Evolutionary conservation across 2,329 filamentous ascomycete genomes (phyloP).

Genomic region (Cladophialophora chaetospira): DNA sequence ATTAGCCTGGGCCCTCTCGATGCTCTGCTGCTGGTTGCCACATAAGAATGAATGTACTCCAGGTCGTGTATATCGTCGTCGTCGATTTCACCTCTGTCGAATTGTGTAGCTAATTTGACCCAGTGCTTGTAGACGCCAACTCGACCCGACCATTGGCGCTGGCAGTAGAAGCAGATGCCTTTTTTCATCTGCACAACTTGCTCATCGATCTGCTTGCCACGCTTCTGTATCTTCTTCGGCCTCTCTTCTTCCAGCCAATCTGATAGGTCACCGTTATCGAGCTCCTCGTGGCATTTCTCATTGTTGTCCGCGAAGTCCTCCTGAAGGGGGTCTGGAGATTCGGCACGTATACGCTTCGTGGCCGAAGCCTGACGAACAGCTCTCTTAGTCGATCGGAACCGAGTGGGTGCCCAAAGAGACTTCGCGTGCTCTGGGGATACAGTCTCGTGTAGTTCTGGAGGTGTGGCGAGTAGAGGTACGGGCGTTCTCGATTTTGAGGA

Average conservation of each 20-base stretch:
- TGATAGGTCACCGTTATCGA: constrained; percentile 3
- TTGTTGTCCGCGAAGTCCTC: constrained; percentile 21
- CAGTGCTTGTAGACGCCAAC: constrained; percentile 26
- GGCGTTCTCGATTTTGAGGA: constrained; percentile 11
- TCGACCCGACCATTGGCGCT: constrained; percentile 17
- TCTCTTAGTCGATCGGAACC: constrained; percentile 3
- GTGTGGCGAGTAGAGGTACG: neutral
- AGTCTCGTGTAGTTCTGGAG: neutral
- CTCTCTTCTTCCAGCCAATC: constrained; percentile 8
- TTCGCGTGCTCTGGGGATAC: constrained; percentile 6
- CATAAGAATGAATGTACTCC: constrained; percentile 24
- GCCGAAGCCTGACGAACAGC: constrained; percentile 6
- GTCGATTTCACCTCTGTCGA: constrained; percentile 10
- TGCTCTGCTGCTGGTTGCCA: constrained; percentile 5
- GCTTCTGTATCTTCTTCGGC: neutral
- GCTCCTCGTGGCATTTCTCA: neutral
- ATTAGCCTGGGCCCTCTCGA: constrained; percentile 14
- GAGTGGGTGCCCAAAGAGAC: constrained; percentile 16
- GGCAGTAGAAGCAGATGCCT: constrained; percentile 30
- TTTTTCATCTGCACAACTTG: constrained; percentile 21
- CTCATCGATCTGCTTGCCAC: constrained; percentile 8
- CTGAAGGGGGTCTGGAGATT: constrained; percentile 34
- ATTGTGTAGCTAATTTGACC: constrained; percentile 18
- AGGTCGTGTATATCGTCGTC: constrained; percentile 30
- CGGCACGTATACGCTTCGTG: constrained; percentile 17